Percentiles rank a stretch among this genome's conserved stretches.
Conservation (phyloP, 139 green algal genomes). For the Chlamydomonas incerta region DNA sequence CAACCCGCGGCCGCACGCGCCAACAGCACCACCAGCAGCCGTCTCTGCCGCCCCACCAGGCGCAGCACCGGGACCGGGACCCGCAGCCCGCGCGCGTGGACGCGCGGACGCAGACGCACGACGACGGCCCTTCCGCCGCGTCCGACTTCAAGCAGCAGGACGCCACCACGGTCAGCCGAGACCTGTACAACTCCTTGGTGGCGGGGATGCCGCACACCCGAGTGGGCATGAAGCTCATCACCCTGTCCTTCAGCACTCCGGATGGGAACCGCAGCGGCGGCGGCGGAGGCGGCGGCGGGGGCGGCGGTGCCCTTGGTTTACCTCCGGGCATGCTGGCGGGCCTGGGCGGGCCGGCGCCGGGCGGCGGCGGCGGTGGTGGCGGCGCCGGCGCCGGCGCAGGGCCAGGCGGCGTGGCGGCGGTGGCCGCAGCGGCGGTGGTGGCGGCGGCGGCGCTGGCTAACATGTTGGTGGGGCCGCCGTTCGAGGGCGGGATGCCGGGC, state of each 20-base stretch:
- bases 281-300: neutral
- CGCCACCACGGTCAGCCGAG: conserved; percentile 9
- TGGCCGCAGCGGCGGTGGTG: neutral
- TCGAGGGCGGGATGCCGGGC: too few relatives aligned
- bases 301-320: too few relatives aligned
- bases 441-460: conserved; percentile 4
- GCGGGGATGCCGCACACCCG: conserved; percentile 11
- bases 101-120: too few relatives aligned
- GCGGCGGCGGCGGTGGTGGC: neutral
- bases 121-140: too few relatives aligned
- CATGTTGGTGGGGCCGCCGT: neutral
- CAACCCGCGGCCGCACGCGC: neutral
- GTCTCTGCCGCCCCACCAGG: too few relatives aligned
- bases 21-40: neutral
- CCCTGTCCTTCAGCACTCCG: conserved; percentile 3
- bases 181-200: neutral
- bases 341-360: neutral
- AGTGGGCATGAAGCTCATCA: conserved; percentile 34
- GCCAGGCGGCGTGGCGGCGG: neutral
- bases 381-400: neutral
- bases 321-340: too few relatives aligned
- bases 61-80: too few relatives aligned
- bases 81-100: too few relatives aligned
- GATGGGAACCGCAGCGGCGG: neutral
- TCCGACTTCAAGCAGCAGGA: neutral